phyloP scores from a whole-genome alignment of 192 early-diverging fungal genomes.

The Linnemannia elongata region DNA sequence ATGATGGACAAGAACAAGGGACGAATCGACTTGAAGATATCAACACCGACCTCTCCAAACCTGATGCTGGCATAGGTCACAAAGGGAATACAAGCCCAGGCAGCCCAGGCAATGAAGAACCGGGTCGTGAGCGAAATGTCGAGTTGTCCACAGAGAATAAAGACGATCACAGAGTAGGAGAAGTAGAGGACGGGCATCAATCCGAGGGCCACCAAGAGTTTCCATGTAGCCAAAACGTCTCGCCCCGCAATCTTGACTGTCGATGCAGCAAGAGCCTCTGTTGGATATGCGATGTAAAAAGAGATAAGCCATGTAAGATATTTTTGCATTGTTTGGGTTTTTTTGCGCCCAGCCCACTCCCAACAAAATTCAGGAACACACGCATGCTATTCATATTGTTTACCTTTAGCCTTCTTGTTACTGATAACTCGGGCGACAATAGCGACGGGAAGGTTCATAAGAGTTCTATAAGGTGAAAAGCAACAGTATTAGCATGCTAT shows the following conservation, averaged over 20 bases:
- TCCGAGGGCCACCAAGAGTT: conserved; percentile 82
- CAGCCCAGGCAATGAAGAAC: conserved; percentile 50
- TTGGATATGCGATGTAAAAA: not conserved
- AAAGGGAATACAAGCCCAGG: conserved; percentile 69
- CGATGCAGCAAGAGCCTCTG: conserved; percentile 87
- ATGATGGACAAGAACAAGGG: conserved; percentile 85
- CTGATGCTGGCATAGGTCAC: conserved; percentile 81
- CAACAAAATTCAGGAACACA: not conserved
- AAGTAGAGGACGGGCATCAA: conserved; percentile 83
- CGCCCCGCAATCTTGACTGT: conserved; percentile 95
- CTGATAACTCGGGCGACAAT: conserved; percentile 69
- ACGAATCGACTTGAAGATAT: conserved; percentile 84
- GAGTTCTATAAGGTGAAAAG: conserved; percentile 44
- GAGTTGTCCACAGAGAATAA: conserved; percentile 62
- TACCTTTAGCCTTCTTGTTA: conserved; percentile 67
- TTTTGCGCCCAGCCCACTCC: conserved; percentile 3
- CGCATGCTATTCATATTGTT: not conserved
- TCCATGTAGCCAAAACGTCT: conserved; percentile 98
- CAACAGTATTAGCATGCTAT: not conserved
- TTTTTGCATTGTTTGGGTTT: not conserved
- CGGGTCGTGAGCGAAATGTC: conserved; percentile 57
- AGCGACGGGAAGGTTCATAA: conserved; percentile 69
- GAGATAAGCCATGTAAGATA: not conserved
- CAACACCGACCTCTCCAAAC: conserved; percentile 82
- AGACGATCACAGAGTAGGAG: conserved; percentile 75